Base-by-base conservation (phyloP, 1,284 basidiomycete species). In the Agaricales sp. region DNA sequence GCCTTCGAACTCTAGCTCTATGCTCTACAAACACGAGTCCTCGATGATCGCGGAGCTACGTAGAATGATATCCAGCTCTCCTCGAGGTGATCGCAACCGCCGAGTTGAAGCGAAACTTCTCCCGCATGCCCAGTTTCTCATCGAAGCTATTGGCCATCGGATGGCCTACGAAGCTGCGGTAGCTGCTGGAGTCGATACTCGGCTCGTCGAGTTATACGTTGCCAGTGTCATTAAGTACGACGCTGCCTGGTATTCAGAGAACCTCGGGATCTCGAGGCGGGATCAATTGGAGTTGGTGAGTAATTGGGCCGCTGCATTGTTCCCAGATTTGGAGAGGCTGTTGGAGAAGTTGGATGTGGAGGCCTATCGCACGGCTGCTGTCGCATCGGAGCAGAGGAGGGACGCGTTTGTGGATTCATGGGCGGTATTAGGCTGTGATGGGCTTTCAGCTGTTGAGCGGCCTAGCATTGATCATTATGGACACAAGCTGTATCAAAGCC, bases 11-110 rank as follows among this genome's bases (percentile, higher is more conserved):
- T 60, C 58, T 3, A 68, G 70, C 50, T 72, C 71, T 4, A 60
- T 75, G 20, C 65, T 77, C 1, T 68, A 71, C 1, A 60, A 56
- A 3, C 75, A 78, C 50, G 72, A 35, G n/a, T 11, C 30, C n/a
- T 8, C 30, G 30, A 35, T 35, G 30, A 35, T 35, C 8, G n/a
- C 30, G 11, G 30, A 35, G 30, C 30, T 35, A 11, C 30, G 30
- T 11, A 8, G 30, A n/a, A 8, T 35, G 8, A 35, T 35, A 11
- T n/a, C 11, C 30, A 35, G 59, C 1, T 77, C 74, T 61, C 73
- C 73, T 54, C 62, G 66, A 1, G 14, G 8, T 18, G 50, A 57
- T 14, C 58, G 57, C 39, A 57, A 61, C 30, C 54, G 58, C 37
- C n/a, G n/a, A n/a, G n/a, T n/a, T n/a, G n/a, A n/a, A n/a, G 51